Conservation (phyloP, 2,329 filamentous ascomycete genomes). For the Ascochyta rabiei region DNA sequence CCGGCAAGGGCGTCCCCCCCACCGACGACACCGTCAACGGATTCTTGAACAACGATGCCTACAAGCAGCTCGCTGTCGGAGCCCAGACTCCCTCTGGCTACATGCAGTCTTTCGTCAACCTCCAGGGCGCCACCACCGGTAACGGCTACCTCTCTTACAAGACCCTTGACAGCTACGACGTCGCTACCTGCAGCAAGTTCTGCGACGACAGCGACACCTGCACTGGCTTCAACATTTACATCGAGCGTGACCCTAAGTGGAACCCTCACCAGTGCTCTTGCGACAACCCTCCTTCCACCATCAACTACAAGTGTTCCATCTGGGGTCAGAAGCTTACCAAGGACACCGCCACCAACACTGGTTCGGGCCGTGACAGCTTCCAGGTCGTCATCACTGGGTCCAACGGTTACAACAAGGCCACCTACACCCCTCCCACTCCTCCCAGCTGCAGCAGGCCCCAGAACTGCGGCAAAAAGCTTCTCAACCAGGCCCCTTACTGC, state of each 20-base stretch:
- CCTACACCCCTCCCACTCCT: conserved; percentile 25
- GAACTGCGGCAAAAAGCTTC: conserved; percentile 27
- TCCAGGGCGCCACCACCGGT: conserved; percentile 22
- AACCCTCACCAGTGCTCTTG: conserved; percentile 35
- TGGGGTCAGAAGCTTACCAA: conserved; percentile 31
- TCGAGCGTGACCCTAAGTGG: conserved; percentile 33
- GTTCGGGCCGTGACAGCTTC: conserved; percentile 29
- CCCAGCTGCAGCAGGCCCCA: conserved; percentile 32
- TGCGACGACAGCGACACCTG: conserved; percentile 27
- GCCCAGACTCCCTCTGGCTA: conserved; percentile 32
- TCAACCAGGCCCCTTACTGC: conserved; percentile 34
- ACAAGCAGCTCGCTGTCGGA: conserved; percentile 28
- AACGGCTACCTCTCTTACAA: conserved; percentile 33
- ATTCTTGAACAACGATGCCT: conserved; percentile 33
- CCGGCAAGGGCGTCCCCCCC: conserved; percentile 26
- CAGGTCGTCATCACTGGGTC: conserved; percentile 40
- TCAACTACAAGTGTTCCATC: conserved; percentile 35
- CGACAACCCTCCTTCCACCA: conserved; percentile 22
- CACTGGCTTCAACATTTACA: conserved; percentile 36
- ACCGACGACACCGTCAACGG: conserved; percentile 30
- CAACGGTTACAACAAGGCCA: conserved; percentile 41
- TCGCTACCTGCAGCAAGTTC: conserved; percentile 23
- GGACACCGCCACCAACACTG: conserved; percentile 28
- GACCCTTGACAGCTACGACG: conserved; percentile 31
- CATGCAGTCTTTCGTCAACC: conserved; percentile 26